phyloP scores from a whole-genome alignment of 495 filamentous ascomycete species.

The Chlorociboria aeruginascens region DNA sequence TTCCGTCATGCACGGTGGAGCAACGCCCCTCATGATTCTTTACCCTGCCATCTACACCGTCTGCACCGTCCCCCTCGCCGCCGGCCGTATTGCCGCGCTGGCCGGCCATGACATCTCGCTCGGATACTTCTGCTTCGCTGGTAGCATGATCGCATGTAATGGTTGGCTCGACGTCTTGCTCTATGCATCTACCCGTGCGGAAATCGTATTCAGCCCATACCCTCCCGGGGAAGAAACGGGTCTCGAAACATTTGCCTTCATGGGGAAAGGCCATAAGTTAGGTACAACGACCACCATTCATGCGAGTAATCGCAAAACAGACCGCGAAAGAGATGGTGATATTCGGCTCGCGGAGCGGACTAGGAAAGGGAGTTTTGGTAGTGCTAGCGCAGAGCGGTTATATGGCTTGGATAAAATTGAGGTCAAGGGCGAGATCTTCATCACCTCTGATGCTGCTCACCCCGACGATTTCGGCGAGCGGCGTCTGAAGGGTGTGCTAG shows the following conservation, averaged over 20 bases:
- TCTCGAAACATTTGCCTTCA: conserved; percentile 35
- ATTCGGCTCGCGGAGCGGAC: background rate
- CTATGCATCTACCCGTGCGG: conserved; percentile 56
- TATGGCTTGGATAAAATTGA: conserved; percentile 13
- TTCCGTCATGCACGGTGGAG: conserved; percentile 15
- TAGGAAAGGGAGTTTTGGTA: background rate
- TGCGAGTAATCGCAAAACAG: background rate
- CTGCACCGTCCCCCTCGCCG: conserved; percentile 59
- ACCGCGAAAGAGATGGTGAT: background rate
- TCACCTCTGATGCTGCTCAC: background rate
- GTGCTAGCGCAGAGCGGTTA: conserved; percentile 10
- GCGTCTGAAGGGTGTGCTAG: background rate
- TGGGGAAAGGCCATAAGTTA: conserved; percentile 21
- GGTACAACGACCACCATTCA: conserved; percentile 11
- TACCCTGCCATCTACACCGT: conserved; percentile 66
- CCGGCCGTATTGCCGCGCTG: conserved; percentile 55
- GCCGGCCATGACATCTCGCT: conserved; percentile 39
- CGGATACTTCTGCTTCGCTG: conserved; percentile 54
- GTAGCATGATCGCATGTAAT: conserved; percentile 60
- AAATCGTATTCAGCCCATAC: conserved; percentile 34
- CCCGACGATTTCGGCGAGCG: background rate
- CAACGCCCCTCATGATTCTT: conserved; percentile 58
- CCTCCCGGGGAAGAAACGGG: conserved; percentile 28
- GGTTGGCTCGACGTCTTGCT: conserved; percentile 64
- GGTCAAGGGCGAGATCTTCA: conserved; percentile 14